Evolutionary conservation across 208 protist species (phyloP), one percentile per base, ranked within the genome.

Genomic region (Wallacemonas collosoma): DNA sequence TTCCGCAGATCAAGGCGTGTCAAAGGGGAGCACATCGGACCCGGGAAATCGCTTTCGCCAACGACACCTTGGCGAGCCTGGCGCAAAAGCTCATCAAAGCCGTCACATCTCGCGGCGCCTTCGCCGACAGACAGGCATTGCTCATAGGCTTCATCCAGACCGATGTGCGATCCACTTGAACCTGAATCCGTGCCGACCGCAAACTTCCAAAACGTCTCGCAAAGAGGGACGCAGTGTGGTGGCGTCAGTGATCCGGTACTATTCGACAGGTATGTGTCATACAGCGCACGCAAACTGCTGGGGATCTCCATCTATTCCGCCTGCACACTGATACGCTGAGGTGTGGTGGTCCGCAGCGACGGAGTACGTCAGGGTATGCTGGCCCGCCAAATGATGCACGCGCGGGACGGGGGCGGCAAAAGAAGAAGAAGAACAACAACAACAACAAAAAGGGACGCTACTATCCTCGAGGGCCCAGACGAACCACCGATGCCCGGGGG

Each of bases 21-120:
- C 43, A 95, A 62, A 17, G 90, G 90, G 6, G 81, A 87, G 75
- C 90, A 95, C 61, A 93, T 80, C 35, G 90, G 86, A 0, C 90
- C 90, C 4, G 87, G 87, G 61, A 95, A 95, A 50, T 81, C 81
- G 2, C 55, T 48, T 11, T 77, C 72, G 0, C 73, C 44, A 43
- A 11, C 54, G 7, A 83, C 68, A 44, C 79, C 76, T 1, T 61
- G 6, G 36, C 55, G 50, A 39, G 68, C 71, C 38, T 75, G 40
- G 43, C 58, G 58, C 2, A 63, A 6, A 8, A 56, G 69, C 15
- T 72, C 14, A 1, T 65, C 8, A 35, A 65, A 65, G 4, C 41
- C 60, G 43, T 39, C 43, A 7, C 60, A 44, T 17, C 36, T 8
- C 3, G 60, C n/a, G 14, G 60, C 26, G 15, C 39, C 43, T n/a